phyloP scores from a whole-genome alignment of 2,329 filamentous ascomycete genomes.

The Epichloe sylvatica region DNA sequence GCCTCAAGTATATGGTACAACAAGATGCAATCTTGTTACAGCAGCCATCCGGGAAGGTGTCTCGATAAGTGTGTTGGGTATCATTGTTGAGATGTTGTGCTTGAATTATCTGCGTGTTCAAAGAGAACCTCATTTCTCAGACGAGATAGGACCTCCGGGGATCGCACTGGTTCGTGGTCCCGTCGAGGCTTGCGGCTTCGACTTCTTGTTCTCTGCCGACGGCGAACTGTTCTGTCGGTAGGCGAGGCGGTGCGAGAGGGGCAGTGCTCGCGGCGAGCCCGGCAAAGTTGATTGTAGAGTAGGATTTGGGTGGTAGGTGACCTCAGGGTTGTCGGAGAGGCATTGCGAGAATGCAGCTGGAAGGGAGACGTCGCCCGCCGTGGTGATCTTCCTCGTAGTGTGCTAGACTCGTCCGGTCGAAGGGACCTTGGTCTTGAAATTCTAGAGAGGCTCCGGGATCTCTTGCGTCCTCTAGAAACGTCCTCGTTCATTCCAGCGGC shows the following conservation, averaged over 20 bases:
- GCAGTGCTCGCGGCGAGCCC: conserved; percentile 30
- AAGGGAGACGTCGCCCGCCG: conserved; percentile 25
- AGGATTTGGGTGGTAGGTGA: conserved; percentile 29
- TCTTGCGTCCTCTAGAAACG: conserved; percentile 23
- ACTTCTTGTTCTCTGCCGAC: conserved; percentile 26
- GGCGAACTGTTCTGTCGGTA: conserved; percentile 19
- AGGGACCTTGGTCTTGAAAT: conserved; percentile 16
- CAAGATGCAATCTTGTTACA: neutral
- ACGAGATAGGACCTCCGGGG: conserved; percentile 18
- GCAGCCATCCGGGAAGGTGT: neutral
- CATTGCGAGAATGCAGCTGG: conserved; percentile 18
- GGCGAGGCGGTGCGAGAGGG: conserved; percentile 26
- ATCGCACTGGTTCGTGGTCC: conserved; percentile 17
- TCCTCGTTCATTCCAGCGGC: conserved; percentile 12
- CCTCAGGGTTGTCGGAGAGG: conserved; percentile 19
- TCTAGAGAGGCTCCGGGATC: conserved; percentile 25
- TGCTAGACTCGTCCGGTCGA: conserved; percentile 28
- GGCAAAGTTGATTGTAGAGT: conserved; percentile 26
- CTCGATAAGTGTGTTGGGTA: neutral
- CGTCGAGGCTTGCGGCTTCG: conserved; percentile 21
- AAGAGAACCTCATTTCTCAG: conserved; percentile 22
- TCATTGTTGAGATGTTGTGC: neutral
- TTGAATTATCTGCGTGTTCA: conserved; percentile 6
- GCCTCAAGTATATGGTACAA: conserved; percentile 1
- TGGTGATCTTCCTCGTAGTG: conserved; percentile 27